Base-by-base conservation (phyloP, 257 asterid species). In the Euphrasia confusa region DNA sequence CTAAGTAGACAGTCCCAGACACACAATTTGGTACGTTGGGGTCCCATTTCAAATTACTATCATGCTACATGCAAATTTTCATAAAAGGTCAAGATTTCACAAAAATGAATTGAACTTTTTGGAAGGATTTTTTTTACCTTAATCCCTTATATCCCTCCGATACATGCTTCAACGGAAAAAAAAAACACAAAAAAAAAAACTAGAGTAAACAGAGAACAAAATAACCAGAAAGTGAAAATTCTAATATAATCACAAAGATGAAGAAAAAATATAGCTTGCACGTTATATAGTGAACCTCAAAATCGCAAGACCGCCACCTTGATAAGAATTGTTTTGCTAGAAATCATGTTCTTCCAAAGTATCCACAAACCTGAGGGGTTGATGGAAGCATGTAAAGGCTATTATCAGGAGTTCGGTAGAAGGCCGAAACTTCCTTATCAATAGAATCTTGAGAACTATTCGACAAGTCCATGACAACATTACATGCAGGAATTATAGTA, bases 321-420 rank as follows among this genome's bases (percentile, higher is more conserved):
- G 21, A 55, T 60, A 27, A 55, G 48, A 60, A 15, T 21, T 21
- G 58, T 33, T 21, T 47, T 63, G 33, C 63, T 49, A 39, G 40
- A 61, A 56, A 64, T 52, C 18, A 37, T 45, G 57, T 55, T 69
- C 40, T 27, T 50, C 48, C 7, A 61, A 50, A 59, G 60, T 48
- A 54, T 63, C 75, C 68, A 75, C 80, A 21, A 68, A 93, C 99
- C 99, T 93, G 99, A 72, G 96, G 83, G 65, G 94, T 87, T 53
- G 96, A 83, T 35, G 99, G 99, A 74, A 93, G 96, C 97, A 93
- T 93, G 83, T 85, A 87, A 57, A 89, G 83, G 80, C 87, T 83
- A 73, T 82, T 93, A 69, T 89, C 97, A 60, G 99, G 99, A 71
- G 89, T 79, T 78, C 79, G 88, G 78, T 76, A 89, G 74, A 87